Evolutionary conservation across 2,329 filamentous ascomycete species (phyloP), one percentile per base, ranked within the genome.

Genomic region (Madurella fahalii): DNA sequence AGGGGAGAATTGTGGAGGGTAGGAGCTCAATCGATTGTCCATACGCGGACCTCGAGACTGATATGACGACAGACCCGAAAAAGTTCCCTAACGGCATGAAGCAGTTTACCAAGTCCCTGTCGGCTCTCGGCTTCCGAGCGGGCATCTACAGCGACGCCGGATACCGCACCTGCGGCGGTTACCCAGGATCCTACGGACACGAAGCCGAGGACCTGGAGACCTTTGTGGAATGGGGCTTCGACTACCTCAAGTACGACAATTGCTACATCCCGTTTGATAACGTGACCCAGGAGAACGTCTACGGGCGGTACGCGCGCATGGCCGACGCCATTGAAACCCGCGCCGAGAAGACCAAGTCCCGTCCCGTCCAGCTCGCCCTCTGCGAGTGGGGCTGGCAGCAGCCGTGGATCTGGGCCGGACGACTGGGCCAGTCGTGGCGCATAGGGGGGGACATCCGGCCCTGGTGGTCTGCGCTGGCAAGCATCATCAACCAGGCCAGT

Each of bases 171-270:
- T 58, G 56, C 31, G 56, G 41, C 1, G 56, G 56, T 8, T 58
- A 30, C 15, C 49, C 52, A 0, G 56, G 56, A 25, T 58, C 56
- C 0, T 55, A 50, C 45, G 56, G 56, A 12, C 42, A 55, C 44
- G 56, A 58, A 18, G 34, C 49, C 34, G 7, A 47, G 4, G 56
- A 58, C 34, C 52, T 54, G 16, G 45, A 52, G 34, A 54, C 56
- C 9, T 58, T 54, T 15, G 37, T 32, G 15, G 32, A 42, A 12
- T 58, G 56, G 52, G 56, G 56, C 1, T 53, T 55, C 32, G 7
- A 40, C 1, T 53, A 56, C 39, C 53, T 58, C 56, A 58, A 58
- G 42, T 56, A 58, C 47, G 56, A 58, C 47, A 58, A 58, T 43
- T 58, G 56, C 47, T 53, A 56, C 47, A 56, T 58, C 16, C 56